phyloP scores from a whole-genome alignment of 1,284 basidiomycete genomes.

The Puccinia coronata region DNA sequence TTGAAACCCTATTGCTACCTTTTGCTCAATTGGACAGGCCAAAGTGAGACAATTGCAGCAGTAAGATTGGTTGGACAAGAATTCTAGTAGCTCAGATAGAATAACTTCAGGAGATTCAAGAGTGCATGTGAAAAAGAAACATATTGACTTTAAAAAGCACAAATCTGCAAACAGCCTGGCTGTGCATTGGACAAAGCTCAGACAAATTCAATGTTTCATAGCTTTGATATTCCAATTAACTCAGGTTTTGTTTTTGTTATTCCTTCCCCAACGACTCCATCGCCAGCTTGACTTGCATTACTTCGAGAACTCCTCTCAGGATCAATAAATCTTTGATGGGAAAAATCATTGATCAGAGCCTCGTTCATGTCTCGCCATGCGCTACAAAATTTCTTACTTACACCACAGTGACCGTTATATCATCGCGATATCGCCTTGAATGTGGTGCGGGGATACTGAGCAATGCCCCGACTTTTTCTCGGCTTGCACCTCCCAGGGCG shows the following conservation, averaged over 20 bases:
- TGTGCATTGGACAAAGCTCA: neutral
- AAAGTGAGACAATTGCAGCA: too few relatives aligned
- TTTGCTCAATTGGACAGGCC: too few relatives aligned
- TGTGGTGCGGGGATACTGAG: slow-evolving; percentile 83
- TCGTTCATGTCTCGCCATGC: neutral
- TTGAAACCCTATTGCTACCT: too few relatives aligned
- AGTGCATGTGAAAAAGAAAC: neutral
- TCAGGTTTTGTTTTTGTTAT: slow-evolving; percentile 38
- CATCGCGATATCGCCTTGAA: slow-evolving; percentile 62
- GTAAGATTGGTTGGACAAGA: too few relatives aligned
- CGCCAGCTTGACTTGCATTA: neutral
- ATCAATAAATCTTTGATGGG: slow-evolving; percentile 32
- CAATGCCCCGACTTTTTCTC: slow-evolving; percentile 67
- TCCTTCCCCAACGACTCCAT: slow-evolving; percentile 20
- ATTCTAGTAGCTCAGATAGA: too few relatives aligned
- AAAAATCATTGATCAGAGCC: neutral
- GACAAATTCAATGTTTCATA: neutral
- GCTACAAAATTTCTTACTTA: neutral
- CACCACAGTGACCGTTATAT: slow-evolving; percentile 49
- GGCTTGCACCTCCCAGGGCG: slow-evolving; percentile 83
- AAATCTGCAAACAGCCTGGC: neutral
- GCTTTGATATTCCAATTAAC: slow-evolving; percentile 41
- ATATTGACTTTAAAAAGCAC: neutral
- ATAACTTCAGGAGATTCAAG: too few relatives aligned
- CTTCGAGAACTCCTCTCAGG: slow-evolving; percentile 21